Evolutionary conservation across 139 green algal genomes (phyloP).

Genomic region (Haematococcus lacustris): DNA sequence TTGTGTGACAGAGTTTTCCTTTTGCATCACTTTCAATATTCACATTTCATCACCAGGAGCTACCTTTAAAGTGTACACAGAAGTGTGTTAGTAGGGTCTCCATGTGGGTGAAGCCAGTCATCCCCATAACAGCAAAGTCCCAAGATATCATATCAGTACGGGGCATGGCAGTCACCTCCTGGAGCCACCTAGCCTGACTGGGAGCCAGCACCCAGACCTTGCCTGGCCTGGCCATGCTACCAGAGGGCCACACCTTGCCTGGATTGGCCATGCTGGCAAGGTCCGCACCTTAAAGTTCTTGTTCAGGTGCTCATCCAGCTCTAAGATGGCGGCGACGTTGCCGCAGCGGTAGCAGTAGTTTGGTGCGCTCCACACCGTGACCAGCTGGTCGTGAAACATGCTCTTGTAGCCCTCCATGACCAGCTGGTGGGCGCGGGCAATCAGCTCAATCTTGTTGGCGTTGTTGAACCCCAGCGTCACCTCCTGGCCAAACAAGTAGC

Average conservation of each 20-base stretch:
- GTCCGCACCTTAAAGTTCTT: slow-evolving; percentile 72
- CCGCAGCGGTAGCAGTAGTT: slow-evolving; percentile 99
- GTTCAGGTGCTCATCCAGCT: slow-evolving; percentile 87
- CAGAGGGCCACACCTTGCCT: background rate
- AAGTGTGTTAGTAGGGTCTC: no score
- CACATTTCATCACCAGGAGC: no score
- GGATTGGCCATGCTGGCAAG: no score
- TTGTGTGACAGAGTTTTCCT: no score
- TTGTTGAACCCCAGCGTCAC: background rate
- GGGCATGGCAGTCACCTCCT: no score
- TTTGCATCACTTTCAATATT: no score
- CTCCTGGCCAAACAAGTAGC: slow-evolving; percentile 90
- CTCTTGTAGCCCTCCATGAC: slow-evolving; percentile 99
- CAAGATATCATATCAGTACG: no score
- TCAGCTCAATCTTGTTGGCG: slow-evolving; percentile 53
- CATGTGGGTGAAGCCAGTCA: no score
- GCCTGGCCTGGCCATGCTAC: background rate
- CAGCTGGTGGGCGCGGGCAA: slow-evolving; percentile 91
- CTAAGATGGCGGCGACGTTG: slow-evolving; percentile 95
- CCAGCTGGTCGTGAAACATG: slow-evolving; percentile 94
- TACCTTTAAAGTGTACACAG: no score
- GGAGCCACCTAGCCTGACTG: no score
- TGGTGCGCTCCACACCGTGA: slow-evolving; percentile 95
- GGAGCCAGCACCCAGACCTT: no score
- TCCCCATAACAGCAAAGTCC: no score